Evolutionary conservation across 23 red algal species (phyloP), one percentile per base, ranked within the genome.

Genomic region (Gracilaria domingensis): DNA sequence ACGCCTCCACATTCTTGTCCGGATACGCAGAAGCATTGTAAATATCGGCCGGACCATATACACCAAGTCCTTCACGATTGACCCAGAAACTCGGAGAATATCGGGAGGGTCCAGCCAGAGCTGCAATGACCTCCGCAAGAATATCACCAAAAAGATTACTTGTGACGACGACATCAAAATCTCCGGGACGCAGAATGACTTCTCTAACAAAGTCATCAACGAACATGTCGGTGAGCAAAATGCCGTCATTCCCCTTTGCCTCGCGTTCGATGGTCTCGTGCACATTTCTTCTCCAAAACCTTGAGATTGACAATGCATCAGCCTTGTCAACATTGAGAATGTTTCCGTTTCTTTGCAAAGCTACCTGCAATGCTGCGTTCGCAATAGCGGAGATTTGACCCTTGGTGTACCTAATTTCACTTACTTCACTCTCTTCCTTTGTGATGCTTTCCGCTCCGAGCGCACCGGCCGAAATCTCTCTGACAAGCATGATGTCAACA

Each of bases 71-170:
- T 20, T 89, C 79, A 14, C 83, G 87, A 72, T 78, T 87, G 61
- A 94, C 32, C 95, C 95, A 98, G 35, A 80, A 87, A 55, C 73
- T 81, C 12, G 95, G 95, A 11, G 86, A 86, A 61, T 88, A 67
- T 29, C 95, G 77, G 57, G 54, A 53, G 0, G 90, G 90, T 8
- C 95, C 95, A 1, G 91, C 82, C 39, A 98, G 38, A 32, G 87
- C 92, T 32, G 87, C 83, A 20, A 87, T 82, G n/a, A 93, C 89
- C 77, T 98, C 95, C 11, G 84, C 82, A 50, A 94, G 42, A 73
- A 98, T 85, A 69, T 98, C 95, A 67, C 95, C 95, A 64, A 98
- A 97, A 47, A 98, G 83, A 85, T 98, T 98, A 32, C 75, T 86
- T 39, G 95, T 98, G 71, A 94, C 83, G 9, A 98, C 76, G 48